Evolutionary conservation across 2,329 filamentous ascomycete species (phyloP).

Genomic region (Paecilomyces fulvus): DNA sequence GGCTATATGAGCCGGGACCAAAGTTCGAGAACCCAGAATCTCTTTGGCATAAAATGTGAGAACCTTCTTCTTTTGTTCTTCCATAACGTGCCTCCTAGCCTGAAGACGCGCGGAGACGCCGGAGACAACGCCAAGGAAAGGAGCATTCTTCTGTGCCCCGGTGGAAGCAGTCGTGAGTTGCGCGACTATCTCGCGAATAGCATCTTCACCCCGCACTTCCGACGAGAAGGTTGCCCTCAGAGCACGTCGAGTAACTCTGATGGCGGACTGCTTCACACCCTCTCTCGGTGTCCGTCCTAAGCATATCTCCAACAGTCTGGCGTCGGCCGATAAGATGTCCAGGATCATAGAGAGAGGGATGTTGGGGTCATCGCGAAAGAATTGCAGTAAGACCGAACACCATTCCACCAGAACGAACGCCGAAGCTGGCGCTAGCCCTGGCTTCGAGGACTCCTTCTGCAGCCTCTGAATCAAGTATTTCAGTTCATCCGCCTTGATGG

Average conservation of each 20-base stretch:
- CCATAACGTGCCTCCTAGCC: conserved; percentile 53
- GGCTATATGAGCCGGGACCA: conserved; percentile 63
- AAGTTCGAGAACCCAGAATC: conserved; percentile 67
- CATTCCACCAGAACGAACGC: conserved; percentile 88
- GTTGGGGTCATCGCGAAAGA: conserved; percentile 60
- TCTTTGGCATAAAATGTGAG: conserved; percentile 80
- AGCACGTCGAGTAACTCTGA: conserved; percentile 70
- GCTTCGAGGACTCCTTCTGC: conserved; percentile 65
- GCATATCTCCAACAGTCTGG: conserved; percentile 70
- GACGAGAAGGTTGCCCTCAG: conserved; percentile 64
- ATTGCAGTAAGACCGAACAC: conserved; percentile 71
- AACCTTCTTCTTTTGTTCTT: conserved; percentile 60
- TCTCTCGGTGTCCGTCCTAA: conserved; percentile 56
- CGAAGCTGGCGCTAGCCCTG: conserved; percentile 66
- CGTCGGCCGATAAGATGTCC: conserved; percentile 60
- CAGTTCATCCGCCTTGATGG: conserved; percentile 39
- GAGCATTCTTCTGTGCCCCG: conserved; percentile 59
- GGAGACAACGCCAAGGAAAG: conserved; percentile 75
- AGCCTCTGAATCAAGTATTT: conserved; percentile 59
- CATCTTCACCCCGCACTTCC: conserved; percentile 50
- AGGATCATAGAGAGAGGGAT: conserved; percentile 46
- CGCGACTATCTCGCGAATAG: conserved; percentile 55
- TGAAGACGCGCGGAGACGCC: conserved; percentile 72
- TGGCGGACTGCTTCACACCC: conserved; percentile 62
- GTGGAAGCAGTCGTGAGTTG: conserved; percentile 60